Conservation (phyloP, 345 rosid genomes). For the Garcia nutans region DNA sequence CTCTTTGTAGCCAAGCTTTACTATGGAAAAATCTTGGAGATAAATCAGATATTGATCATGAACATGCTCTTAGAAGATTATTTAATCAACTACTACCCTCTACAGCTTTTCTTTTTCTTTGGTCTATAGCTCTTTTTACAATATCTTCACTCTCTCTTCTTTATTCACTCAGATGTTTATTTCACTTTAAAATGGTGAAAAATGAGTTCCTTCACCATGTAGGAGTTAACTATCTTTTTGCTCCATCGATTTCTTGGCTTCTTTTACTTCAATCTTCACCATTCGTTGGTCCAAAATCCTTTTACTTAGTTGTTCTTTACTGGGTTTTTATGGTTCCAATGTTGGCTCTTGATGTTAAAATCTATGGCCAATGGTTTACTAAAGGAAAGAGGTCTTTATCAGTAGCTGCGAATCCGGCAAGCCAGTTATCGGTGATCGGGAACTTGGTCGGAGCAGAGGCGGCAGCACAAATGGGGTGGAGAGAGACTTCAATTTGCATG, state of each 20-base stretch:
- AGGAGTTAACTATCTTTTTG: conserved; percentile 33
- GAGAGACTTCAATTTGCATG: conserved; percentile 26
- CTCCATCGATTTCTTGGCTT: conserved; percentile 33
- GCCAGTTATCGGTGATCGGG: conserved; percentile 32
- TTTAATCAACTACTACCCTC: conserved; percentile 19
- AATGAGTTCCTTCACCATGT: conserved; percentile 28
- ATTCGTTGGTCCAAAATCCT: conserved; percentile 7
- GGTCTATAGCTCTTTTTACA: conserved; percentile 25
- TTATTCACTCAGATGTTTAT: conserved; percentile 23
- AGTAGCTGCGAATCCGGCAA: conserved; percentile 26
- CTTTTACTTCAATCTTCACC: conserved; percentile 30
- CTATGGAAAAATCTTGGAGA: conserved; percentile 28
- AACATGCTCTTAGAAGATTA: conserved; percentile 11
- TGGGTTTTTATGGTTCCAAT: conserved; percentile 20
- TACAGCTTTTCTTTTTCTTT: conserved; percentile 18
- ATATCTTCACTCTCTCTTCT: conserved; percentile 23
- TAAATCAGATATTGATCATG: background rate
- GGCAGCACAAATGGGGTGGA: conserved; percentile 31
- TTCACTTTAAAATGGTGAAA: conserved; percentile 25
- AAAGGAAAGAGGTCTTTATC: conserved; percentile 35
- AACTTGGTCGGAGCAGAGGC: conserved; percentile 32
- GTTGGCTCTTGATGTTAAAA: conserved; percentile 28
- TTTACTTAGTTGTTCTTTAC: conserved; percentile 15
- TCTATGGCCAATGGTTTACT: conserved; percentile 35
- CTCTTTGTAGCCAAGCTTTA: conserved; percentile 28